Percentiles rank a stretch among this genome's conserved stretches.
Conservation (phyloP, 176 grass and related monocot genomes). For the Paspalum vaginatum region DNA sequence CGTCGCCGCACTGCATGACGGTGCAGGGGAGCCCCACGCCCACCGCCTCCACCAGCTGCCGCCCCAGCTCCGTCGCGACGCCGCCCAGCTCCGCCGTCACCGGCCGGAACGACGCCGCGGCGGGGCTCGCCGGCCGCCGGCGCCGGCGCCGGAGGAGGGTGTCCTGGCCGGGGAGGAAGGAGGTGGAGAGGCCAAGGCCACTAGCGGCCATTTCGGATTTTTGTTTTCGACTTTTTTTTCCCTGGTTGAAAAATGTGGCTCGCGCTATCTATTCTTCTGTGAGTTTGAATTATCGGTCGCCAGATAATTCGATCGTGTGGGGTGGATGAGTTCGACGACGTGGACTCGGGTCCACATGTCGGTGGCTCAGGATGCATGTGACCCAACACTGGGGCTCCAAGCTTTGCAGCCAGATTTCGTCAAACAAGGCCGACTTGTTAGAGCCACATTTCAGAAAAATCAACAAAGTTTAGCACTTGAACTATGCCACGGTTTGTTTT, state of each 20-base stretch:
- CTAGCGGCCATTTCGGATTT: slow-evolving; percentile 48
- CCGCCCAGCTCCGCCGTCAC: slow-evolving; percentile 44
- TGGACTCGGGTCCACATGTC: not conserved
- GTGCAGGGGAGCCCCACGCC: slow-evolving; percentile 97
- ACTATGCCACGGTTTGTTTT: not conserved
- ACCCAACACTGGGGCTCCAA: not conserved
- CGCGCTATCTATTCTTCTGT: slow-evolving; percentile 16
- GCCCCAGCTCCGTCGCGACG: slow-evolving; percentile 47
- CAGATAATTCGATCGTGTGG: slow-evolving; percentile 33
- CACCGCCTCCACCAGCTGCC: slow-evolving; percentile 80
- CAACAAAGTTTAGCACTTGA: not conserved
- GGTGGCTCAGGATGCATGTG: not conserved
- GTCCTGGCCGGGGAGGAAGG: slow-evolving; percentile 65
- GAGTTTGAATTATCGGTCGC: slow-evolving; percentile 1
- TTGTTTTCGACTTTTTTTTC: not conserved
- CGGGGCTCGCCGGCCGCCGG: not conserved
- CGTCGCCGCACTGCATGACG: slow-evolving; percentile 95
- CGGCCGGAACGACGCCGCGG: slow-evolving; percentile 40
- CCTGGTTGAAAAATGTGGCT: slow-evolving; percentile 38
- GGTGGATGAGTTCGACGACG: slow-evolving; percentile 3
- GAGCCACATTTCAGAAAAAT: not conserved
- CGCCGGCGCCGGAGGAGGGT: slow-evolving; percentile 39
- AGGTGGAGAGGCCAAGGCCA: slow-evolving; percentile 64
- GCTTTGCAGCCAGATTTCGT: not conserved
- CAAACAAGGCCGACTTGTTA: not conserved